phyloP scores from a whole-genome alignment of 2,329 filamentous ascomycete genomes.

The Cercospora sp. region DNA sequence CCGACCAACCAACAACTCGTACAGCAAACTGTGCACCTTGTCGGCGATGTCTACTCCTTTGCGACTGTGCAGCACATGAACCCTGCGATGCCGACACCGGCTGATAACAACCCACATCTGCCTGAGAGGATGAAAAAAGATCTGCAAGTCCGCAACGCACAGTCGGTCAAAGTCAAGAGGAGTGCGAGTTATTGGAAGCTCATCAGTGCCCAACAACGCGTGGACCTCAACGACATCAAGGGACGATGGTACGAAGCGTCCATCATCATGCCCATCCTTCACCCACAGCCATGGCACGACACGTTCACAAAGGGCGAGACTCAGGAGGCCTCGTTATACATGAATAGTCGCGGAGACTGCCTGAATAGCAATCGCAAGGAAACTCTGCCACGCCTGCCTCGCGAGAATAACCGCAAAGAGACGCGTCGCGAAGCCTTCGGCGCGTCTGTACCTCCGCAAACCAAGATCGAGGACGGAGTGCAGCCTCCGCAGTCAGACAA shows the following conservation, averaged over 20 bases:
- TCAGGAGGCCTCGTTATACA: constrained; percentile 37
- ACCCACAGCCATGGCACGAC: constrained; percentile 32
- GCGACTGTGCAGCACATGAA: constrained; percentile 43
- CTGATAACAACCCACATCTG: constrained; percentile 44
- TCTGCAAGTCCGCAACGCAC: constrained; percentile 50
- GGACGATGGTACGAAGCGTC: constrained; percentile 62
- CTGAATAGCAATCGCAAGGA: constrained; percentile 33
- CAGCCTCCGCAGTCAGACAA: constrained; percentile 35
- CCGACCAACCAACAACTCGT: constrained; percentile 28
- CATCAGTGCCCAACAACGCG: constrained; percentile 32
- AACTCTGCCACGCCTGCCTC: constrained; percentile 33
- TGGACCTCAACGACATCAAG: constrained; percentile 54
- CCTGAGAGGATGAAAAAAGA: constrained; percentile 55
- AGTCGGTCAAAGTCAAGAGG: constrained; percentile 42
- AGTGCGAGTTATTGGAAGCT: constrained; percentile 48
- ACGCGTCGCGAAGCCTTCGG: constrained; percentile 47
- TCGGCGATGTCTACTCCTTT: constrained; percentile 56
- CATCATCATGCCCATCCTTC: constrained; percentile 49
- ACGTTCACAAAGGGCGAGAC: constrained; percentile 35
- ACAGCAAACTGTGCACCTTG: constrained; percentile 40
- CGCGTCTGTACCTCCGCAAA: constrained; percentile 41
- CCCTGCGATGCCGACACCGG: constrained; percentile 39
- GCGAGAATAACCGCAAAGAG: constrained; percentile 35
- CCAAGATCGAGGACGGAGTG: constrained; percentile 43
- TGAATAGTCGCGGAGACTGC: constrained; percentile 42